Percentiles rank a stretch among this genome's conserved stretches.
phyloP scores from a whole-genome alignment of 805 yeast genomes.

The Saccharomycopsis fodiens region DNA sequence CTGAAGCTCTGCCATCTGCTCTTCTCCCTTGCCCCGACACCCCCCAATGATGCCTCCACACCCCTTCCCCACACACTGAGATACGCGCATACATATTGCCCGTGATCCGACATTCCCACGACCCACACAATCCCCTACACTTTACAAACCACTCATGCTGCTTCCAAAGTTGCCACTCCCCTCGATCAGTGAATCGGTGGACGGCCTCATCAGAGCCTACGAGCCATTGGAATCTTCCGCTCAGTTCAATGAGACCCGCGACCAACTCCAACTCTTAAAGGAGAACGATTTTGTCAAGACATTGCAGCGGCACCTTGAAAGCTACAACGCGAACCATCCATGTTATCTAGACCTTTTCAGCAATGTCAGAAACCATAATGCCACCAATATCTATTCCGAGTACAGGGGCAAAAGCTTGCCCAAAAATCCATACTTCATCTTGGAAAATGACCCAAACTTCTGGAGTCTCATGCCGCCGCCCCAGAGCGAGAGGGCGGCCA shows the following conservation, averaged over 20 bases:
- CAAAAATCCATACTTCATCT: conserved; percentile 65
- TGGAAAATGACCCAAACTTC: conserved; percentile 68
- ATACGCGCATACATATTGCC: too few relatives aligned
- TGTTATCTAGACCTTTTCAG: conserved; percentile 48
- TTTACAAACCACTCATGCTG: too few relatives aligned
- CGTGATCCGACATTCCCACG: too few relatives aligned
- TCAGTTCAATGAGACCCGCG: conserved; percentile 39
- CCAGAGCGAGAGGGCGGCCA: conserved; percentile 64
- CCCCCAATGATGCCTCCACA: too few relatives aligned
- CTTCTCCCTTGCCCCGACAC: too few relatives aligned
- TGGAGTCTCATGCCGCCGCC: conserved; percentile 42
- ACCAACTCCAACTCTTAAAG: conserved; percentile 39
- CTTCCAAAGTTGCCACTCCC: conserved; percentile 64
- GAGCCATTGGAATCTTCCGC: conserved; percentile 51
- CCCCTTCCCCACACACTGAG: too few relatives aligned
- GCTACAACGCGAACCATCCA: conserved; percentile 36
- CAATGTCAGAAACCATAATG: conserved; percentile 31
- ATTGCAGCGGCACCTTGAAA: conserved; percentile 47
- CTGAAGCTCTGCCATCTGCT: too few relatives aligned
- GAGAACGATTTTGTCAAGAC: conserved; percentile 34
- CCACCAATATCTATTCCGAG: conserved; percentile 57
- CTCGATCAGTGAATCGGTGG: conserved; percentile 38
- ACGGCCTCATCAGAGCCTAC: conserved; percentile 46
- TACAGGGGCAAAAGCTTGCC: conserved; percentile 63
- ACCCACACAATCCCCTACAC: too few relatives aligned